These are phyloP conservation scores for Bocquillonia castaneifolia DNA, from an alignment of 441 rosid genomes.

Conservation along the genomic window DNA sequence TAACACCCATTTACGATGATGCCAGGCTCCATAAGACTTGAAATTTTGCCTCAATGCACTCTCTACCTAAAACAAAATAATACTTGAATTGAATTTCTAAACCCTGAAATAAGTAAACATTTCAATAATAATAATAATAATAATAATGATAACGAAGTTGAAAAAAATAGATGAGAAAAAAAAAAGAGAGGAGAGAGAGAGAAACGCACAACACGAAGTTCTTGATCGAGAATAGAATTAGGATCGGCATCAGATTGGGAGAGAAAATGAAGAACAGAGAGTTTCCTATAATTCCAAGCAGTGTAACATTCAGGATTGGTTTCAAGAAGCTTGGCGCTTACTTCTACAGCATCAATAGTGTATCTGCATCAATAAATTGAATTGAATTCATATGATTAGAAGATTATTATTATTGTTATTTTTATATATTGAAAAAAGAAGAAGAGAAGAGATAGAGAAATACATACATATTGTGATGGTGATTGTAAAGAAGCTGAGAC, in stretches of 20 bases:
- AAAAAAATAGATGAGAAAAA: neutral
- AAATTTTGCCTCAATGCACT: slow-evolving; percentile 66
- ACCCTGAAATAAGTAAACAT: neutral
- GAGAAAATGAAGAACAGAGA: slow-evolving; percentile 50
- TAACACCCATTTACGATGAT: slow-evolving; percentile 90
- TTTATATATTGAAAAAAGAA: neutral
- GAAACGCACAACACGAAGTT: slow-evolving; percentile 55
- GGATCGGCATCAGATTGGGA: slow-evolving; percentile 39
- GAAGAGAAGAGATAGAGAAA: neutral
- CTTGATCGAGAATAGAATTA: slow-evolving; percentile 55
- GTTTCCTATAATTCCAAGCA: slow-evolving; percentile 87
- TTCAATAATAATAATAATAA: neutral
- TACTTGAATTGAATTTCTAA: neutral
- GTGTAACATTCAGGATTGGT: slow-evolving; percentile 82
- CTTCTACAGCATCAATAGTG: slow-evolving; percentile 63
- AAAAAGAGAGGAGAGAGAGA: neutral
- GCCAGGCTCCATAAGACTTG: slow-evolving; percentile 89
- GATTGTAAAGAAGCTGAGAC: slow-evolving; percentile 52
- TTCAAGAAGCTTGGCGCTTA: slow-evolving; percentile 73
- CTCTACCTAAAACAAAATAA: slow-evolving; percentile 49
- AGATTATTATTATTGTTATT: neutral
- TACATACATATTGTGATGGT: slow-evolving; percentile 54
- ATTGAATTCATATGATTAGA: neutral
- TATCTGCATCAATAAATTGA: slow-evolving; percentile 40
- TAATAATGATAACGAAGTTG: neutral